A percentile compares a stretch with the other conserved stretches of the same genome.
phyloP scores from a whole-genome alignment of 257 asterid species.

The Solanum tarijense region DNA sequence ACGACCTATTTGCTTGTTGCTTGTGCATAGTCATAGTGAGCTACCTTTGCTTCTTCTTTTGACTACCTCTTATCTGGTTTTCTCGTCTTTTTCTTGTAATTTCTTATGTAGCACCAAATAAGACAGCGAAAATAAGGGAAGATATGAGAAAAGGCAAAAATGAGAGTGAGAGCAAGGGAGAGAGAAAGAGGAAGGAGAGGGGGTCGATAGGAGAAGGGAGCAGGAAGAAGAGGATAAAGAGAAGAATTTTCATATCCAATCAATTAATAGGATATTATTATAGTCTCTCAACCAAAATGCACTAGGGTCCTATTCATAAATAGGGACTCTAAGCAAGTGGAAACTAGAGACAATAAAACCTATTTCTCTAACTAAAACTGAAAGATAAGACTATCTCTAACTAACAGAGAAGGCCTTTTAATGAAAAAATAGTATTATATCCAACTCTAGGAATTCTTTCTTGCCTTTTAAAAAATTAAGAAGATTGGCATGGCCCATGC shows the following conservation, averaged over 20 bases:
- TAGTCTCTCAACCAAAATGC: not conserved
- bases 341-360: not conserved
- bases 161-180: not conserved
- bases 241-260: not conserved
- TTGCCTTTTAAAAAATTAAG: not conserved
- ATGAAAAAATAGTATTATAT: not conserved
- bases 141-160: not conserved
- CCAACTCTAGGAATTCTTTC: not conserved
- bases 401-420: not conserved
- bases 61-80: not conserved
- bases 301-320: not conserved
- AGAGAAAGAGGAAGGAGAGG: not conserved
- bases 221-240: not conserved
- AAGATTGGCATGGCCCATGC: constrained; percentile 40
- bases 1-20: not conserved
- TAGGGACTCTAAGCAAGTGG: not conserved
- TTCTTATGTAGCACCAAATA: not conserved
- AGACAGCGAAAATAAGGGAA: not conserved
- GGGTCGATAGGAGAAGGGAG: not conserved
- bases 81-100: not conserved
- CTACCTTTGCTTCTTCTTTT: not conserved
- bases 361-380: not conserved
- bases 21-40: not conserved
- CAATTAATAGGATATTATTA: not conserved
- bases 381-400: not conserved